Percentiles rank a stretch among this genome's conserved stretches.
Conservation (phyloP, 1,284 basidiomycete species). For the Wallemia mellicola region DNA sequence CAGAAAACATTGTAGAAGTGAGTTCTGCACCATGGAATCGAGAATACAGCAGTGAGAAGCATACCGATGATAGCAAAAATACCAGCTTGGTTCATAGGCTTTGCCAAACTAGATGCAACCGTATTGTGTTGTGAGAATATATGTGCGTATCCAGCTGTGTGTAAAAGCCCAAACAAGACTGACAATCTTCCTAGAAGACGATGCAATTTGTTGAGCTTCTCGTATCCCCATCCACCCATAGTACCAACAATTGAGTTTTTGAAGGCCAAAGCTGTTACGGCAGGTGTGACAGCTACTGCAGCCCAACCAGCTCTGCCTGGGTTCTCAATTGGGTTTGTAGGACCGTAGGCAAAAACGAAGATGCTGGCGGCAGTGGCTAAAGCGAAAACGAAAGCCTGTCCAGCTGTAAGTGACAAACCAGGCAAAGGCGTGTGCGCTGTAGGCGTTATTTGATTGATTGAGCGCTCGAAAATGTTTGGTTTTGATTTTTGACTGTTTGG, state of each 20-base stretch:
- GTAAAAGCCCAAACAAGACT: not conserved
- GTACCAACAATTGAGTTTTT: not conserved
- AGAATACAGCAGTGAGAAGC: not conserved
- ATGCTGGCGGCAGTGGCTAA: not conserved
- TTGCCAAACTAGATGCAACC: not conserved
- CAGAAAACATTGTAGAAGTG: not conserved
- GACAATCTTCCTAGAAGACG: not conserved
- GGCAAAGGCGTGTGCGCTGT: not conserved
- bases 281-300: not conserved
- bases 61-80: not conserved
- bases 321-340: not conserved
- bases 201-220: constrained; percentile 1
- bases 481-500: not conserved
- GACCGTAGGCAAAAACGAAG: not conserved
- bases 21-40: not conserved
- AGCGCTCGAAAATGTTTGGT: not conserved
- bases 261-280: not conserved
- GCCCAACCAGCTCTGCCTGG: not conserved
- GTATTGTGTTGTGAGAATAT: not conserved
- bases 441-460: not conserved
- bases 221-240: constrained; percentile 1
- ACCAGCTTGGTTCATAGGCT: not conserved
- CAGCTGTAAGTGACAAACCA: not conserved
- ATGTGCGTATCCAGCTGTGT: not conserved
- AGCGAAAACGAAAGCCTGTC: not conserved